Base-by-base conservation (phyloP, 176 grass and related monocot genomes). In the sorghum (Sorghum bicolor) region DNA sequence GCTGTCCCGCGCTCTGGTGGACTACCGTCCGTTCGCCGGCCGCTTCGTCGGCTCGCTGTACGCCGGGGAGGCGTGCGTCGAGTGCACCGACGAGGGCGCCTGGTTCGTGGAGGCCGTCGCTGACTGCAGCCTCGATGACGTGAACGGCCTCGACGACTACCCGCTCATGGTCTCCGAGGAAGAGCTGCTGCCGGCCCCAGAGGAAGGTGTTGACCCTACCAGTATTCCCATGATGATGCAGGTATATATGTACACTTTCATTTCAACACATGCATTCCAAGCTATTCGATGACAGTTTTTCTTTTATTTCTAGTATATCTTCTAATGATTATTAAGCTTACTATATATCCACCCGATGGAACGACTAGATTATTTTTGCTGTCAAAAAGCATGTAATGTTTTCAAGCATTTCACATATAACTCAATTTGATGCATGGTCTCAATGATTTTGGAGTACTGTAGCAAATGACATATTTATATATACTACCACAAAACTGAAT, bases 101-200 rank as follows among this genome's bases (percentile, higher is more conserved):
- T 93, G 94, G 91, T 96, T 96, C 75, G 80, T 93, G 5, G 88
- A 93, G 62, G 94, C 94, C 0, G 28, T 76, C 48, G 84, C 86
- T 0, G 76, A 58, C 40, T 96, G 88, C 65, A 93, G 83, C 74
- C 77, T 96, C 22, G 81, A 88, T 19, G 90, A 96, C 66, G 91
- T 88, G 72, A 89, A 93, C 62, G 84, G 79, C 40, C 83, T 95
- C 9, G 88, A 93, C 28, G 90, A 96, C n/a, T 33, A 89, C 74
- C 94, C 94, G 31, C 83, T 89, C 47, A 65, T 89, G 71, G 40
- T 96, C 1, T 76, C 60, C 30, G 79, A 89, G 86, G 91, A 91
- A 62, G 91, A 93, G 36, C 82, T 91, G 58, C 75, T 92, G 69
- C 88, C 90, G 11, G 53, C 81, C 14, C 85, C 85, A 6, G 81